phyloP scores from a whole-genome alignment of 495 filamentous ascomycete species.

The Trichoderma orchidacearum region DNA sequence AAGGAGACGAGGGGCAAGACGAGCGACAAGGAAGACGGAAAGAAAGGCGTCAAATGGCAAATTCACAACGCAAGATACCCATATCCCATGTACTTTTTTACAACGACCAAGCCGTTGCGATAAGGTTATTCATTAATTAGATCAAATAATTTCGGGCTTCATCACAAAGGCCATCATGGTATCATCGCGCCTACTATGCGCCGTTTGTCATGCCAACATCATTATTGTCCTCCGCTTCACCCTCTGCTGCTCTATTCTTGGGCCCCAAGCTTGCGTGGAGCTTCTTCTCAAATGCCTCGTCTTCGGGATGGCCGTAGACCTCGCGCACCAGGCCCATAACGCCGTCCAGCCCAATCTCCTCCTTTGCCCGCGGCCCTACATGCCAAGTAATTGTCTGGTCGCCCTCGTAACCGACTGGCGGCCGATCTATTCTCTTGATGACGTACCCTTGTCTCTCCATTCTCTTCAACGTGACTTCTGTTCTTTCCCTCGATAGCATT shows the following conservation, averaged over 20 bases:
- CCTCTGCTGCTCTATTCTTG: constrained; percentile 18
- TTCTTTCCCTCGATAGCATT: constrained; percentile 53
- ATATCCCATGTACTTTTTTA: not conserved
- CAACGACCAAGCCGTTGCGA: too few relatives aligned
- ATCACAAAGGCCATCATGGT: not conserved
- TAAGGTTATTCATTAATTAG: too few relatives aligned
- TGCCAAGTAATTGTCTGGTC: constrained; percentile 67
- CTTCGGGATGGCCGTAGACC: constrained; percentile 34
- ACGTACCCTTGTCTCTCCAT: constrained; percentile 78
- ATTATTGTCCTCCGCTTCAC: constrained; percentile 13
- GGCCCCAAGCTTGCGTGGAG: constrained; percentile 40
- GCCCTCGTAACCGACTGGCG: constrained; percentile 30
- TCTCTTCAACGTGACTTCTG: constrained; percentile 57
- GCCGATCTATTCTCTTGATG: constrained; percentile 51
- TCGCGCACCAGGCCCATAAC: constrained; percentile 56
- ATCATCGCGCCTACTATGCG: not conserved
- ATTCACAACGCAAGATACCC: constrained; percentile 1
- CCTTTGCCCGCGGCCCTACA: constrained; percentile 71
- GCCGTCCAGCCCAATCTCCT: constrained; percentile 64
- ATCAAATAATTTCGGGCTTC: too few relatives aligned
- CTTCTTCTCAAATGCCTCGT: constrained; percentile 36
- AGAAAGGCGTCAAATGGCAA: not conserved
- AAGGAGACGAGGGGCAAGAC: too few relatives aligned
- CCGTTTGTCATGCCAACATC: not conserved
- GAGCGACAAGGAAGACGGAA: too few relatives aligned